These are phyloP conservation scores for Diaporthe sp. DNA, from an alignment of 2,329 filamentous ascomycete species.

Conservation along the genomic window DNA sequence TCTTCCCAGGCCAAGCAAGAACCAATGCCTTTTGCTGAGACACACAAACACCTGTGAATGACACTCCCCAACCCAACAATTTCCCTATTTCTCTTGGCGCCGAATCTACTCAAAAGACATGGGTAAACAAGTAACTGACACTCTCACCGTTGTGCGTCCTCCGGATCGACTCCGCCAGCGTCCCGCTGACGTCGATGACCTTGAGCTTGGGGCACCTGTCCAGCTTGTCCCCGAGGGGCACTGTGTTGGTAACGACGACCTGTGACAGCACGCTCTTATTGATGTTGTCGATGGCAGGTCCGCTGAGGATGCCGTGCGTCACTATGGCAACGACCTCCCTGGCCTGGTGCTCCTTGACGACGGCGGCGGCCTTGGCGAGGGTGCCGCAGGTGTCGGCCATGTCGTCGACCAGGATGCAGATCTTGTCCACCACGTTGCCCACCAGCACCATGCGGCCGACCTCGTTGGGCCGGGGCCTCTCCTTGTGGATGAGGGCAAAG, in stretches of 20 bases:
- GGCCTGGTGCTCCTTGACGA: conserved; percentile 88
- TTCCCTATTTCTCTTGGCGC: not conserved
- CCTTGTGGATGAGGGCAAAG: conserved; percentile 97
- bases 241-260: conserved; percentile 92
- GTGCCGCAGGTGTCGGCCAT: conserved; percentile 91
- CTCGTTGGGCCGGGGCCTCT: conserved; percentile 69
- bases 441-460: conserved; percentile 85
- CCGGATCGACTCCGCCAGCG: conserved; percentile 79
- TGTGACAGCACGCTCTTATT: conserved; percentile 83
- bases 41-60: not conserved
- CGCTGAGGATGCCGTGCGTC: conserved; percentile 92
- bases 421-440: conserved; percentile 85
- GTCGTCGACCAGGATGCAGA: conserved; percentile 96
- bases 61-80: not conserved
- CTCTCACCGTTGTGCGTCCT: conserved; percentile 77
- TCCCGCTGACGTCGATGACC: conserved; percentile 93
- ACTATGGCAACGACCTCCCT: conserved; percentile 94
- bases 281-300: conserved; percentile 87
- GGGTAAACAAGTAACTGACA: conserved; percentile 78
- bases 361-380: conserved; percentile 86
- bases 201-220: conserved; percentile 82
- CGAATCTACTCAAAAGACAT: conserved; percentile 57
- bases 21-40: not conserved
- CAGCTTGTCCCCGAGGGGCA: conserved; percentile 83
- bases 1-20: not conserved